Base-by-base conservation (phyloP, 345 rosid genomes). In the Salix suchowensis region DNA sequence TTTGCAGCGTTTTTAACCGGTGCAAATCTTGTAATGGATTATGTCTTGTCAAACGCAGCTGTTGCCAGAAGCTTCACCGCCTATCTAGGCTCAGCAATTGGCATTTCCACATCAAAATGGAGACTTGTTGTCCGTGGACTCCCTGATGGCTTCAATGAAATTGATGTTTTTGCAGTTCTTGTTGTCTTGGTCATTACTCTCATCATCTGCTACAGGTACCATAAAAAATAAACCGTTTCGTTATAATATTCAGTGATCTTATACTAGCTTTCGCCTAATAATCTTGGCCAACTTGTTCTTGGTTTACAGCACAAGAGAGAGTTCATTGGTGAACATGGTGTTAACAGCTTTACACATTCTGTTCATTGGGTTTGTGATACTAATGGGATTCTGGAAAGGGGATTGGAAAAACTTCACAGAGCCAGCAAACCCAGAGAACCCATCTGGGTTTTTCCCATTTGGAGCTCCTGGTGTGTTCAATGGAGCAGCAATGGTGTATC, bases 41-140 rank as follows among this genome's bases (percentile, higher is more conserved):
- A 95, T 83, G 97, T 93, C 69, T 78, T 88, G 88, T 95, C 98
- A 21, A 95, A 95, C 87, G 98, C 98, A 28, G 98, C 97, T 14
- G 91, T 95, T 1, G 91, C 97, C 0, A 84, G 97, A 71, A 77
- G 97, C 81, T 88, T 93, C 86, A 87, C 97, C 0, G 84, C 93
- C 9, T 95, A 93, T 37, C 70, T 93, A 7, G 95, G 89, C 55
- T 71, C 94, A 1, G 94, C 97, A 3, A 78, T 95, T 54, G 98
- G 98, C 39, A 74, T 89, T 73, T 84, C 97, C 72, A 80, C 91
- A 1, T n/a, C 91, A 0, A 89, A 88, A 70, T 93, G 97, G 97
- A 72, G 97, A 52, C 61, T 91, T 62, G 39, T 78, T 6, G 82
- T 92, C 68, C 81, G 82, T 0, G 80, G 81, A 0, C 85, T 95